Percentiles rank a stretch among this genome's conserved stretches.
These are phyloP conservation scores for Tuber brumale DNA, from an alignment of 495 filamentous ascomycete genomes.

Conservation along the genomic window DNA sequence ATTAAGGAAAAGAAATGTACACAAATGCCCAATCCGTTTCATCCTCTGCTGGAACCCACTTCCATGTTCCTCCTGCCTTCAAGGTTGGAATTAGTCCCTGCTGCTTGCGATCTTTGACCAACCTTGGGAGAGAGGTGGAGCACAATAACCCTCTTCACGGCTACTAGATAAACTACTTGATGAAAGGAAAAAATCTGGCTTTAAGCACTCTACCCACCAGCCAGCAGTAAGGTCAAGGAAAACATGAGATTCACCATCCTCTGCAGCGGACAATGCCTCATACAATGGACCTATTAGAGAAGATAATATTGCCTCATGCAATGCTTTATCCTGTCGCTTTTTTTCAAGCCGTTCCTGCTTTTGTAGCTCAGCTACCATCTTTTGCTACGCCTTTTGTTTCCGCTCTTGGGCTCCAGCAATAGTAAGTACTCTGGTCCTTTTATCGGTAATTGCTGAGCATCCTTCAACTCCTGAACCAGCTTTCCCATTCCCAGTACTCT, in stretches of 20 bases:
- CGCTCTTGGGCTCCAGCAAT: not conserved
- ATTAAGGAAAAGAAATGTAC: not conserved
- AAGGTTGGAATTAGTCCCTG: not conserved
- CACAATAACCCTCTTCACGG: not conserved
- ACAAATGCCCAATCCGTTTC: not conserved
- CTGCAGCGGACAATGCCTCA: not conserved
- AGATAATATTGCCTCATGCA: not conserved
- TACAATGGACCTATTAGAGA: not conserved
- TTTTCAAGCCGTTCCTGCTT: not conserved
- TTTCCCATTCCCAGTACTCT: not conserved
- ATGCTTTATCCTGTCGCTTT: not conserved
- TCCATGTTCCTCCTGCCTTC: not conserved
- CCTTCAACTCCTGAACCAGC: not conserved
- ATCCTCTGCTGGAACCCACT: not conserved
- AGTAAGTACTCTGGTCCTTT: not conserved
- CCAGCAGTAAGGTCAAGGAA: not conserved
- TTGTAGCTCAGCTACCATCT: not conserved
- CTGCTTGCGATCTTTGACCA: not conserved
- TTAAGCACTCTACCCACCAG: not conserved
- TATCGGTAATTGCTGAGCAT: not conserved
- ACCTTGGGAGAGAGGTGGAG: not conserved
- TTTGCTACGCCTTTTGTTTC: not conserved
- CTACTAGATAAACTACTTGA: not conserved
- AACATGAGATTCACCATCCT: not conserved
- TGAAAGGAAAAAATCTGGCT: not conserved